A percentile compares a stretch with the other conserved stretches of the same genome.
Conservation (phyloP, 2,329 filamentous ascomycete genomes). For the Escovopsis weberi region DNA sequence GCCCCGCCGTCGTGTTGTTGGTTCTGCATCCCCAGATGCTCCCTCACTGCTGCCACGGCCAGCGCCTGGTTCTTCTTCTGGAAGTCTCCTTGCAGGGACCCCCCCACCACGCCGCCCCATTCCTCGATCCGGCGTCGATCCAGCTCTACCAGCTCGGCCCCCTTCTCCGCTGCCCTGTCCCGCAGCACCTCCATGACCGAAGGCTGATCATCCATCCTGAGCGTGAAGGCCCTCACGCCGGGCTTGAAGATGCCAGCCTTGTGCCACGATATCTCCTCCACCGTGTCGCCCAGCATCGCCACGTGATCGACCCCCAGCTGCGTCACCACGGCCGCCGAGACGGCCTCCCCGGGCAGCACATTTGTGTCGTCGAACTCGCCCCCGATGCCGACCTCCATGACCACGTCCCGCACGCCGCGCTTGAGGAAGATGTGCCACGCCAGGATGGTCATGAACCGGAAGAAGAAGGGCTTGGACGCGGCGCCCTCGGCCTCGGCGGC, state of each 20-base stretch:
- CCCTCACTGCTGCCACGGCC: conserved; percentile 38
- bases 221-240: conserved; percentile 28
- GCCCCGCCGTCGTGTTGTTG: conserved; percentile 4
- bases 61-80: conserved; percentile 46
- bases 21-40: conserved; percentile 33
- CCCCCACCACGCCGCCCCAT: conserved; percentile 29
- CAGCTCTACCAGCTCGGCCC: conserved; percentile 27
- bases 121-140: conserved; percentile 20
- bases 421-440: conserved; percentile 70
- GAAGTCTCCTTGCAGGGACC: conserved; percentile 33
- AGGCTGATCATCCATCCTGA: conserved; percentile 12
- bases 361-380: conserved; percentile 92
- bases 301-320: conserved; percentile 79
- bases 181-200: conserved; percentile 39
- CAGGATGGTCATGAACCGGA: conserved; percentile 79
- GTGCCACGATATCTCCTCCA: conserved; percentile 77
- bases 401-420: conserved; percentile 61
- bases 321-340: conserved; percentile 59
- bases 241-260: conserved; percentile 77
- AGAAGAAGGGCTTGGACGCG: conserved; percentile 71
- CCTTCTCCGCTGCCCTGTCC: conserved; percentile 44
- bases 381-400: conserved; percentile 89
- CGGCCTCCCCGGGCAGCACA: conserved; percentile 47
- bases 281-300: conserved; percentile 61
- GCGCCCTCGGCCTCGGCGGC: conserved; percentile 36